Evolutionary conservation across 306 rosid genomes (phyloP).

Genomic region (Spatholobus suberectus): DNA sequence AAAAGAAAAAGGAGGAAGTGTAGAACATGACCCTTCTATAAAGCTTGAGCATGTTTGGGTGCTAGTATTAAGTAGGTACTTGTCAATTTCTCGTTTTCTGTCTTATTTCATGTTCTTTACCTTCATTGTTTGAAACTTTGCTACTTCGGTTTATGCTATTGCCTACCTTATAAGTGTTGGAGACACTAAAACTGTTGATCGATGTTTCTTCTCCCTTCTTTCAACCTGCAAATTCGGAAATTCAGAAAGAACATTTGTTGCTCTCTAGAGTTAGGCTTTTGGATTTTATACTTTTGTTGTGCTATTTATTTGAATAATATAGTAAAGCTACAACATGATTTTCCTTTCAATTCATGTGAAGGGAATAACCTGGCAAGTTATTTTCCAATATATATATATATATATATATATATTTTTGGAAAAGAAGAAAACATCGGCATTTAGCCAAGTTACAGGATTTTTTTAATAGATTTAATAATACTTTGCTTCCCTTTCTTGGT

Average conservation of each 20-base stretch:
- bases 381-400: too few relatives aligned
- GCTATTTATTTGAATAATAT: background rate
- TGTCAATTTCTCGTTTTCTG: background rate
- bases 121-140: constrained; percentile 1
- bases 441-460: background rate
- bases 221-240: background rate
- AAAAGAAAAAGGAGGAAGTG: background rate
- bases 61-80: background rate
- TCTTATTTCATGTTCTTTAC: constrained; percentile 6
- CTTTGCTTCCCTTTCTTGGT: constrained; percentile 46
- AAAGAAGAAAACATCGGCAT: constrained; percentile 11
- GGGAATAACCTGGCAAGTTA: constrained; percentile 15
- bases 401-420: too few relatives aligned
- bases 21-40: background rate
- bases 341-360: background rate
- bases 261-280: background rate
- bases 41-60: background rate
- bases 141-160: constrained; percentile 6
- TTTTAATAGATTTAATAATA: constrained; percentile 40
- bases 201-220: constrained; percentile 14
- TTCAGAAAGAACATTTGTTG: constrained; percentile 11
- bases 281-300: constrained; percentile 1
- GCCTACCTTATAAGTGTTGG: background rate
- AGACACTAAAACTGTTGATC: background rate
- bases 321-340: background rate